Evolutionary conservation across 1,284 basidiomycete genomes (phyloP).

Genomic region (Hymenochaete sp.): DNA sequence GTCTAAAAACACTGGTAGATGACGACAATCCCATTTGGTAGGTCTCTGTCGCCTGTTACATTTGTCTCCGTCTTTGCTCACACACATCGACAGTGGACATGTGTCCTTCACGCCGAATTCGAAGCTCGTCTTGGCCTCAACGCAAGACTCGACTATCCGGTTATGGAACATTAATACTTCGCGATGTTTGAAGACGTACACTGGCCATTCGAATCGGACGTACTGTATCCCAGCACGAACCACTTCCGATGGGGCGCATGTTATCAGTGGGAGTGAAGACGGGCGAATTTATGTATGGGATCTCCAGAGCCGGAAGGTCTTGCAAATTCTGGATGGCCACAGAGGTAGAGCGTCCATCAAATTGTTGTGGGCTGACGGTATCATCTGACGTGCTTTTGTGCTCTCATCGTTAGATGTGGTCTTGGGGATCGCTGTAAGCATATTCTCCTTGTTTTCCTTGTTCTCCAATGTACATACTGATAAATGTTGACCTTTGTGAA

Average conservation of each 20-base stretch:
- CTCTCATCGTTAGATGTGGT: constrained; percentile 54
- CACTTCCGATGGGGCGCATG: constrained; percentile 48
- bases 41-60: constrained; percentile 23
- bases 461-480: constrained; percentile 6
- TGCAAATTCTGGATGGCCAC: constrained; percentile 73
- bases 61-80: constrained; percentile 5
- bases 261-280: constrained; percentile 89
- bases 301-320: constrained; percentile 71
- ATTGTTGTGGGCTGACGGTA: constrained; percentile 8
- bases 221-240: constrained; percentile 67
- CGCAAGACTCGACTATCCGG: constrained; percentile 87
- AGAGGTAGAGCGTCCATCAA: constrained; percentile 47
- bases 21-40: constrained; percentile 92
- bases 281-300: constrained; percentile 86
- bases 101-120: constrained; percentile 90
- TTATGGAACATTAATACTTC: constrained; percentile 93
- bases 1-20: constrained; percentile 93
- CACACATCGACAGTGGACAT: constrained; percentile 48
- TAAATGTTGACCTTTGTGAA: constrained; percentile 28
- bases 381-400: constrained; percentile 12
- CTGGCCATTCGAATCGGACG: constrained; percentile 74
- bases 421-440: constrained; percentile 60
- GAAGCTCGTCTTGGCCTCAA: constrained; percentile 78
- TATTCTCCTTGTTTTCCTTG: neutral
- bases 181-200: constrained; percentile 88